phyloP scores from a whole-genome alignment of 202 grass and related monocot species.

The Sporobolus alterniflorus region DNA sequence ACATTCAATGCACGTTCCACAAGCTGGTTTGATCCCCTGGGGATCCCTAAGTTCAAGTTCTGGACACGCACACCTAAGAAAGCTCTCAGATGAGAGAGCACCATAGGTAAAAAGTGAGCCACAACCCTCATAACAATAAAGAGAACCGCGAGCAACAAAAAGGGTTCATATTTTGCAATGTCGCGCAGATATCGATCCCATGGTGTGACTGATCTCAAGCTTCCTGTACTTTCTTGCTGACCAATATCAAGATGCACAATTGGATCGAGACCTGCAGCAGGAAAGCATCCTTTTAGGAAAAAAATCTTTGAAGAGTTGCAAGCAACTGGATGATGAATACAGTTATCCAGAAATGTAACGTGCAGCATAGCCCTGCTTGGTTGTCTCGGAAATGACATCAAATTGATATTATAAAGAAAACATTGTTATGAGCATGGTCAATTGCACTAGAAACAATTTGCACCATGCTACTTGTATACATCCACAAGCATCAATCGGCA shows the following conservation, averaged over 20 bases:
- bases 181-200: slow-evolving; percentile 47
- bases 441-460: background rate
- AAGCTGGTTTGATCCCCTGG: slow-evolving; percentile 69
- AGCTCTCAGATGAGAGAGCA: slow-evolving; percentile 56
- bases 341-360: slow-evolving; percentile 4
- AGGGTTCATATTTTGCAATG: slow-evolving; percentile 61
- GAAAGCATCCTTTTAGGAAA: slow-evolving; percentile 13
- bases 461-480: slow-evolving; percentile 9
- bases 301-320: slow-evolving; percentile 10
- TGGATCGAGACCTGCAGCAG: slow-evolving; percentile 72
- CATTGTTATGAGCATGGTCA: background rate
- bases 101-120: slow-evolving; percentile 44
- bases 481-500: slow-evolving; percentile 14
- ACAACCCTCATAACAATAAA: slow-evolving; percentile 65
- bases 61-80: slow-evolving; percentile 64
- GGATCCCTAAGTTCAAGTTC: slow-evolving; percentile 65
- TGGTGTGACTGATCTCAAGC: slow-evolving; percentile 30
- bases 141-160: slow-evolving; percentile 60
- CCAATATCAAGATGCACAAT: slow-evolving; percentile 62
- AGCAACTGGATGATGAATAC: background rate
- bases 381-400: background rate
- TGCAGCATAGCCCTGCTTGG: slow-evolving; percentile 11
- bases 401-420: slow-evolving; percentile 8
- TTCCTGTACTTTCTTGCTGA: slow-evolving; percentile 42
- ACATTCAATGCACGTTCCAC: slow-evolving; percentile 60